Evolutionary conservation across 345 rosid genomes (phyloP).

Genomic region (Orychophragmus violaceus): DNA sequence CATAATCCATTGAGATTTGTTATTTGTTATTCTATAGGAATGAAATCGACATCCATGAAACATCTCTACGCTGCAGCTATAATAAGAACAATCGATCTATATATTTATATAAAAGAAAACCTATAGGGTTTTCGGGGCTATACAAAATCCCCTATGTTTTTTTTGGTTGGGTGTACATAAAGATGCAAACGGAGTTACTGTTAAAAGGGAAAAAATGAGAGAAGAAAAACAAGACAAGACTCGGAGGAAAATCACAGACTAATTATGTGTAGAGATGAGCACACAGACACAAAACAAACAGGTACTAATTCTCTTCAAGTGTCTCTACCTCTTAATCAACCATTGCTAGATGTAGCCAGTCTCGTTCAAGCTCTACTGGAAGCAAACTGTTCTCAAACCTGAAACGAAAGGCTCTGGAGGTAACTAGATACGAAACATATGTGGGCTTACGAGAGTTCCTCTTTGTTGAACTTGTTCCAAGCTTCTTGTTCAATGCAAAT

Average conservation of each 20-base stretch:
- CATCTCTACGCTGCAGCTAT: too few species aligned
- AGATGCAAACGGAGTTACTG: not conserved
- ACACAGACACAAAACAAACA: slow-evolving; percentile 15
- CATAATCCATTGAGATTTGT: not conserved
- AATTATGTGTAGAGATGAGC: not conserved
- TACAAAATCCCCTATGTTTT: slow-evolving; percentile 21
- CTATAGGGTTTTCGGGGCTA: slow-evolving; percentile 18
- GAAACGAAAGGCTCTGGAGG: not conserved
- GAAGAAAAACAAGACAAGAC: slow-evolving; percentile 7
- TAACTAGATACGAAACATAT: not conserved
- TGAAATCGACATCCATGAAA: too few species aligned
- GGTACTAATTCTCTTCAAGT: too few species aligned
- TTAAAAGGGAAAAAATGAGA: not conserved
- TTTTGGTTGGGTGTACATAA: slow-evolving; percentile 4
- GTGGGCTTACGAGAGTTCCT: slow-evolving; percentile 29
- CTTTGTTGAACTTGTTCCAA: too few species aligned
- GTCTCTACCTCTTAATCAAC: slow-evolving; percentile 8
- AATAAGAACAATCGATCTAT: not conserved
- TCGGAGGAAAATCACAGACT: not conserved
- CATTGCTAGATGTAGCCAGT: slow-evolving; percentile 3
- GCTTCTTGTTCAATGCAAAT: slow-evolving; percentile 28
- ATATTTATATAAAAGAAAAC: not conserved
- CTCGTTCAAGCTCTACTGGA: not conserved
- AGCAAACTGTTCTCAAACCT: slow-evolving; percentile 5
- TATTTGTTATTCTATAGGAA: not conserved